A percentile compares a stretch with the other conserved stretches of the same genome.
phyloP scores from a whole-genome alignment of 148 eudicot genomes.

The Limonium bicolor region DNA sequence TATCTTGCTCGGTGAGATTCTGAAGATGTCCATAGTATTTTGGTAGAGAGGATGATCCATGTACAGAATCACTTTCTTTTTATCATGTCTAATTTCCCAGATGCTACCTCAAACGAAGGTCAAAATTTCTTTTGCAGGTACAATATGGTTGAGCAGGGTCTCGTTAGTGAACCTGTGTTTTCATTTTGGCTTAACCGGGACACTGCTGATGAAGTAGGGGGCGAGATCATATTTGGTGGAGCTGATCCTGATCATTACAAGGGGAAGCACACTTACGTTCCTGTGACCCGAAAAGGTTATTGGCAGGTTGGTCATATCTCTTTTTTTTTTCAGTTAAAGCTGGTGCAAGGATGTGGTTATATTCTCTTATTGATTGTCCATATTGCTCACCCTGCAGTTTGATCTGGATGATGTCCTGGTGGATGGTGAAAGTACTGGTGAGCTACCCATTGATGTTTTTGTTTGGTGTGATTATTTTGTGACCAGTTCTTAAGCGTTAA shows the following conservation, averaged over 20 bases:
- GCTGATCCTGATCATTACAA: slow-evolving; percentile 59
- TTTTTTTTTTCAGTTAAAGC: neutral
- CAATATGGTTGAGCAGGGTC: slow-evolving; percentile 66
- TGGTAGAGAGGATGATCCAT: no score
- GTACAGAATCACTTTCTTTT: no score
- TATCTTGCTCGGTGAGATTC: no score
- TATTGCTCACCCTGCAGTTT: slow-evolving; percentile 33
- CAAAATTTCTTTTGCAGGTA: no score
- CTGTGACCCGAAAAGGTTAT: slow-evolving; percentile 70
- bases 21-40: no score
- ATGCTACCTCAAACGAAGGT: no score
- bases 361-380: neutral
- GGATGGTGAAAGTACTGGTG: slow-evolving; percentile 55
- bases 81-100: no score
- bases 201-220: slow-evolving; percentile 54
- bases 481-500: neutral
- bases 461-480: neutral
- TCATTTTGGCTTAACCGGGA: slow-evolving; percentile 82
- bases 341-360: no score
- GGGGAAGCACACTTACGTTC: slow-evolving; percentile 68
- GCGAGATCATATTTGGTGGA: slow-evolving; percentile 83
- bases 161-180: slow-evolving; percentile 63
- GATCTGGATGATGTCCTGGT: slow-evolving; percentile 70
- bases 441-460: neutral
- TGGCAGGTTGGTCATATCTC: slow-evolving; percentile 52